These are phyloP conservation scores for Fusarium oxysporum DNA, from an alignment of 2,329 filamentous ascomycete species.

Conservation along the genomic window DNA sequence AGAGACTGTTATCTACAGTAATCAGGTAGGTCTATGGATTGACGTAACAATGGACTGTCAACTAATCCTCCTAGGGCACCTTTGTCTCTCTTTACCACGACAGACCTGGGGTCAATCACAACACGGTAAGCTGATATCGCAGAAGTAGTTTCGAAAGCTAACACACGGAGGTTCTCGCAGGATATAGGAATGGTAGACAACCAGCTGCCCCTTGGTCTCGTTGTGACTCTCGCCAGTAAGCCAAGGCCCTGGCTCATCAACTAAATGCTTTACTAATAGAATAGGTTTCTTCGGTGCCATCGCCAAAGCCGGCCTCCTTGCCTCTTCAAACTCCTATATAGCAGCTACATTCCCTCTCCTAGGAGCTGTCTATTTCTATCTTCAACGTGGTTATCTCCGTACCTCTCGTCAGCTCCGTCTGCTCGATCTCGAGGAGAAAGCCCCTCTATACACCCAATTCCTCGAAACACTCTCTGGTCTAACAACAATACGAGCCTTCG, in stretches of 20 bases:
- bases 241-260: not conserved
- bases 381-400: conserved; percentile 56
- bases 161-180: conserved; percentile 53
- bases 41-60: not conserved
- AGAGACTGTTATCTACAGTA: conserved; percentile 40
- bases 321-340: conserved; percentile 46
- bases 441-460: conserved; percentile 55
- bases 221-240: conserved; percentile 52
- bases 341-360: conserved; percentile 58
- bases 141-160: not conserved
- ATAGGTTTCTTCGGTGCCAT: conserved; percentile 50
- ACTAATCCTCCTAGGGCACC: conserved; percentile 49
- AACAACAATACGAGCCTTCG: conserved; percentile 65
- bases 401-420: conserved; percentile 58
- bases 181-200: conserved; percentile 59
- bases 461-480: conserved; percentile 61
- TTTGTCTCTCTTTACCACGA: conserved; percentile 54
- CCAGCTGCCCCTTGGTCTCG: conserved; percentile 52
- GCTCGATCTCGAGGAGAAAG: conserved; percentile 57
- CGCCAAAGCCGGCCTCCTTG: conserved; percentile 42
- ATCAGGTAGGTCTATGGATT: conserved; percentile 10
- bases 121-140: conserved; percentile 50
- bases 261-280: not conserved
- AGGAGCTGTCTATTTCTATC: conserved; percentile 55
- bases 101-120: conserved; percentile 55